Evolutionary conservation across 495 filamentous ascomycete species (phyloP), one percentile per base, ranked within the genome.

Genomic region (Bacidia rubella): DNA sequence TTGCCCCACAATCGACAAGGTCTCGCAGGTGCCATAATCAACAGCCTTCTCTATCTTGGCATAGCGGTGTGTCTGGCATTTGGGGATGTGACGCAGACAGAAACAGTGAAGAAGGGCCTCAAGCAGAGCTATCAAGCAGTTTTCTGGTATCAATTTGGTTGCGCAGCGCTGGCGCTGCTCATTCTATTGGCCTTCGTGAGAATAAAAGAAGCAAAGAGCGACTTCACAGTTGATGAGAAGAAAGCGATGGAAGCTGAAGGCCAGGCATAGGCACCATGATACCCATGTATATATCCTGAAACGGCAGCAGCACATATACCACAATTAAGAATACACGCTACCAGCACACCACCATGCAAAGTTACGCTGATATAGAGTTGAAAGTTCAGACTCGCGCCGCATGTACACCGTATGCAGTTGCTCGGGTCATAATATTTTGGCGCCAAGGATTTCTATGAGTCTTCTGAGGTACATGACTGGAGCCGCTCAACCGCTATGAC

Each of bases 1-100:
- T 69, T 92, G 58, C 82, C 86, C 0, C 72, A 75, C 38, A 69
- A 74, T 9, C 73, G 77, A 39, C 88, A 94, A 63, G 86, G 85
- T 1, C 70, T 89, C 0, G 86, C 86, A 0, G 88, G 87, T 0
- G 87, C 81, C 0, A 63, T 83, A 46, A 77, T 81, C 58, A 81
- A 83, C 56, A 74, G 69, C 47, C 70, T 78, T 2, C 65, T 90
- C 26, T 83, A 86, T 54, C 69, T 93, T n/a, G 86, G 85, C n/a
- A 87, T 92, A 54, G 83, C 85, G 0, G 79, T 92, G 49, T 82
- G 82, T 66, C 72, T 94, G 3, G 85, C 81, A 0, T 74, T 94
- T 43, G 84, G 81, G 0, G 87, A 94, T 61, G 71, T 86, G 35
- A 72, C 84, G 17, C 74, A 77, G 24, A 73, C 74, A 0, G 69